Evolutionary conservation across 768 basidiomycete genomes (phyloP), one percentile per base, ranked within the genome.

Genomic region (Auricularia sp.): DNA sequence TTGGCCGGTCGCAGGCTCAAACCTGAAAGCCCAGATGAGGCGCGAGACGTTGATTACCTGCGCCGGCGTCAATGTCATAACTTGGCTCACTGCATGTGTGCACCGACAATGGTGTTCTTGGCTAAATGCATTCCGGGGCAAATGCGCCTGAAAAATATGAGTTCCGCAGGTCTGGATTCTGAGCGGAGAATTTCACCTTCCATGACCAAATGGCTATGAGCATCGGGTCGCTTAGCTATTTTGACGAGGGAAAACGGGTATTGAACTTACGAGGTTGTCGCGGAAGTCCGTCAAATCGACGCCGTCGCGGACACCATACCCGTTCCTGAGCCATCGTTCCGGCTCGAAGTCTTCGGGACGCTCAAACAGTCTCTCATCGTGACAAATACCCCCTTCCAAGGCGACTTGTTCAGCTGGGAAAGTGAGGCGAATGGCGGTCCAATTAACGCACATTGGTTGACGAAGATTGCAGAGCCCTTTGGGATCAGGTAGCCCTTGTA

Each of bases 321-420:
- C 66, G 29, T 64, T 58, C 14, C 67, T 67, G 13, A 72, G 61
- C 70, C 80, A 82, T 63, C 85, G 77, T 51, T 84, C 80, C 3
- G 85, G 85, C 24, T 70, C 71, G 71, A 85, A 85, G 39, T 62
- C 68, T 7, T 79, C 73, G 18, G 84, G 80, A 37, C 82, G 70
- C 14, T 77, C 70, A 69, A 79, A 85, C 8, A 67, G 14, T 3
- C 34, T 62, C 8, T 67, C 56, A 61, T 74, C 70, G 16, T 71
- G 71, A 8, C 68, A 66, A 66, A 75, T 74, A 4, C 63, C 72
- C 75, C 74, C 74, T 70, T 51, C 8, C 39, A 42, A 42, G 39
- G 39, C 39, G 39, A 7, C 39, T 42, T 29, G 29, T 29, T 29
- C 29, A 14, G 8, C 39, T 14, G 2, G 8, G 21, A 2, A 5